Base-by-base conservation (phyloP, 2,329 filamentous ascomycete genomes). In the Rachicladosporium sp. region DNA sequence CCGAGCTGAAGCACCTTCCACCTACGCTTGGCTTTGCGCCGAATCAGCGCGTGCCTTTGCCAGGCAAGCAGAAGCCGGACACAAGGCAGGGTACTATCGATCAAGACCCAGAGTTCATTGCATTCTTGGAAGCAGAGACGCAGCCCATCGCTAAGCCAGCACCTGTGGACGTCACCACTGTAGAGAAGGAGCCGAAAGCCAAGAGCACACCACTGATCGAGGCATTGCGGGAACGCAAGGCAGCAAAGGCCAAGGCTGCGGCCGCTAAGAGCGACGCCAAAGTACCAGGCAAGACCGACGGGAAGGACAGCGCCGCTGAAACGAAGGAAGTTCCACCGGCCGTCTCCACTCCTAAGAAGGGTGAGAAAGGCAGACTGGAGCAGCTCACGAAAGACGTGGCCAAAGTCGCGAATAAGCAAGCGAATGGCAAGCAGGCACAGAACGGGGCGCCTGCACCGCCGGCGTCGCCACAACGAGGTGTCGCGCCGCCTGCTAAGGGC, bases 101-200 rank as follows among this genome's bases (percentile, higher is more conserved):
- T 53, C 87, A 94, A 57, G 91, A 98, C 54, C 78, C 84, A 0
- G 91, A 96, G 51, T 98, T 95, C 52, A 93, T 95, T 67, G 78
- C 80, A 19, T 98, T 96, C 58, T 71, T 98, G 5, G 83, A 93
- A 58, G 82, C 76, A 39, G 71, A 96, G 35, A 93, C 88, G 1
- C 86, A 93, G 50, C 76, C 74, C 2, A 69, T 76, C 44, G 61
- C 64, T n/a, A 79, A 74, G 53, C 61, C 74, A 9, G 53, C 65
- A 7, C 61, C 66, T 5, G 43, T 58, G 1, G 71, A 70, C 15
- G 63, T 71, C 19, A 70, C 76, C 27, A 60, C 70, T 3, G 72
- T 52, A 33, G 52, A 57, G 36, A 47, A 56, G 4, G 64, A 72
- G 21, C 69, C 73, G 30, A 82, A 84, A 53, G 70, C 83, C 36